Evolutionary conservation across 257 asterid genomes (phyloP).

Genomic region (Mentha longifolia): DNA sequence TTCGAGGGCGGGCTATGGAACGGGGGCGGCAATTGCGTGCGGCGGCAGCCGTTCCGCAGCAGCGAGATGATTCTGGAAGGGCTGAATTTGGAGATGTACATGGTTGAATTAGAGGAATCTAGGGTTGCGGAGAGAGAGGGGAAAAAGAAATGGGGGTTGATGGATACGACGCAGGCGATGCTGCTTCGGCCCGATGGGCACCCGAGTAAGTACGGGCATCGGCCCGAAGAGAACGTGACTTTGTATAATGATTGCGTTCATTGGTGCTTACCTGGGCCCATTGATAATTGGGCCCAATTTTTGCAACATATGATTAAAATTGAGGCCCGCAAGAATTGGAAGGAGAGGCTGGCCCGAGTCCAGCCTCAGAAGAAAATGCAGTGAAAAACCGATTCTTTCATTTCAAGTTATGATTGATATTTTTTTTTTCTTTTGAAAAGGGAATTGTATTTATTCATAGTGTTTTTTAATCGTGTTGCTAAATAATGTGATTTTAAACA

Average conservation of each 20-base stretch:
- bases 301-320: slow-evolving; percentile 55
- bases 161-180: slow-evolving; percentile 66
- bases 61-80: slow-evolving; percentile 55
- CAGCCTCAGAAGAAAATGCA: slow-evolving; percentile 39
- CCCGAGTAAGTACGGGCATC: slow-evolving; percentile 68
- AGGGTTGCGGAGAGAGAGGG: slow-evolving; percentile 39
- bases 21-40: slow-evolving; percentile 58
- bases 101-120: slow-evolving; percentile 58
- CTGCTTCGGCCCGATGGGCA: slow-evolving; percentile 71
- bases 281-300: slow-evolving; percentile 70
- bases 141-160: slow-evolving; percentile 42
- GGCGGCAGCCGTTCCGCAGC: slow-evolving; percentile 53
- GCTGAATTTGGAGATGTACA: slow-evolving; percentile 42
- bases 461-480: too few relatives aligned
- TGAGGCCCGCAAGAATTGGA: slow-evolving; percentile 43
- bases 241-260: slow-evolving; percentile 52
- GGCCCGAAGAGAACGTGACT: slow-evolving; percentile 59
- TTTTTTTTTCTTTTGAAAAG: too few relatives aligned
- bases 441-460: too few relatives aligned
- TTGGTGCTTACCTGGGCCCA: slow-evolving; percentile 69
- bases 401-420: too few relatives aligned
- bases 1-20: slow-evolving; percentile 70
- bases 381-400: not conserved
- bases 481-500: too few relatives aligned
- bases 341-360: slow-evolving; percentile 39